phyloP scores from a whole-genome alignment of 139 green algal genomes.

The Haematococcus sp. region DNA sequence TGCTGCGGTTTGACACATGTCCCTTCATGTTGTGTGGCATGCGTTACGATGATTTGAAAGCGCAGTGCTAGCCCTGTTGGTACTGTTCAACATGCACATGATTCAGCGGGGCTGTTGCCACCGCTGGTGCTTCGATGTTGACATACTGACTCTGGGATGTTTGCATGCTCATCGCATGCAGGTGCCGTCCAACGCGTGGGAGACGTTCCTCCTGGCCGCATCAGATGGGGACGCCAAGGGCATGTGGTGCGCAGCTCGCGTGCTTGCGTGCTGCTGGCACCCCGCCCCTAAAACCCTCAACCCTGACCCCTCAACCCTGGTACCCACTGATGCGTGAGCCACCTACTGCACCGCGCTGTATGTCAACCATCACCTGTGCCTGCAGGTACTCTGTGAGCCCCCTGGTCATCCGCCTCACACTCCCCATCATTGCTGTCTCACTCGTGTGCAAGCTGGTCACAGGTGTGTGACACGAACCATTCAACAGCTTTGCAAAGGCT shows the following conservation, averaged over 20 bases:
- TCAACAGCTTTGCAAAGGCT: too few relatives aligned
- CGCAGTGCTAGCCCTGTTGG: too few relatives aligned
- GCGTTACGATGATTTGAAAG: too few relatives aligned
- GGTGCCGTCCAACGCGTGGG: conserved; percentile 47
- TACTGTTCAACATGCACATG: too few relatives aligned
- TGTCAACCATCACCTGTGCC: neutral
- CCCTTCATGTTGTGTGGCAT: too few relatives aligned
- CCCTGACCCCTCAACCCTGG: neutral
- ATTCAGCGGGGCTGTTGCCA: too few relatives aligned
- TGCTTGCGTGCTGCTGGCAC: too few relatives aligned
- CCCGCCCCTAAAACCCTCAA: too few relatives aligned
- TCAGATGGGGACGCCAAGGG: conserved; percentile 49
- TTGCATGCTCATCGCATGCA: neutral
- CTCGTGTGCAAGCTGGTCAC: conserved; percentile 25
- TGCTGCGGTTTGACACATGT: too few relatives aligned
- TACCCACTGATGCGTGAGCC: neutral
- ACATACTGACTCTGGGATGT: too few relatives aligned
- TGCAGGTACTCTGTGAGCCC: conserved; percentile 8
- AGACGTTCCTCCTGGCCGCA: conserved; percentile 48
- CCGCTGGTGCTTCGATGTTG: too few relatives aligned
- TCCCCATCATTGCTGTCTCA: conserved; percentile 16
- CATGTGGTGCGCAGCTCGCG: conserved; percentile 39
- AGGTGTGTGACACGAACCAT: neutral
- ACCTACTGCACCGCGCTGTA: too few relatives aligned
- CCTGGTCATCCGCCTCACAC: conserved; percentile 11